phyloP scores from a whole-genome alignment of 2,329 filamentous ascomycete genomes.

The Trichoderma oligosporum region DNA sequence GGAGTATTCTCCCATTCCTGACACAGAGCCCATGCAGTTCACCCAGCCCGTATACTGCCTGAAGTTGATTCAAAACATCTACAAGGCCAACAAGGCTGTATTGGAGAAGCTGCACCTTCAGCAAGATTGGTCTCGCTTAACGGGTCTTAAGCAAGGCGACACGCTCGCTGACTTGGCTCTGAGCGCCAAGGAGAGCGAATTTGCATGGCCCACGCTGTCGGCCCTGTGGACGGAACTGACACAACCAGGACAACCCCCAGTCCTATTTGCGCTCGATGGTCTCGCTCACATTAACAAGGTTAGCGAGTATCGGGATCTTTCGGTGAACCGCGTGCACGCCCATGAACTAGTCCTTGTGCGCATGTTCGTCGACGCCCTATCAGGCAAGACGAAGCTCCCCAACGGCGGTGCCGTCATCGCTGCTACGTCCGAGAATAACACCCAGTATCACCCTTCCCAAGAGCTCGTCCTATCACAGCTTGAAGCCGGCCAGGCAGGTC shows the following conservation, averaged over 20 bases:
- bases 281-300: conserved; percentile 76
- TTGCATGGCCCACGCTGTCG: conserved; percentile 75
- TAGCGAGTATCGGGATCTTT: conserved; percentile 69
- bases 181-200: conserved; percentile 69
- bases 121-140: conserved; percentile 42
- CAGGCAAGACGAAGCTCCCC: conserved; percentile 51
- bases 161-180: conserved; percentile 66
- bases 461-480: conserved; percentile 62
- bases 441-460: conserved; percentile 60
- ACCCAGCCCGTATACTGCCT: conserved; percentile 75
- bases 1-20: conserved; percentile 69
- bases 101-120: conserved; percentile 51
- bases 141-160: conserved; percentile 49
- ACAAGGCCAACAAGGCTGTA: conserved; percentile 65
- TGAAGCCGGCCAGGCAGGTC: conserved; percentile 41
- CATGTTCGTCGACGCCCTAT: conserved; percentile 70
- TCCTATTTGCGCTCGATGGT: conserved; percentile 76
- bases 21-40: conserved; percentile 59
- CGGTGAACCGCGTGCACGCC: conserved; percentile 73
- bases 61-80: conserved; percentile 67
- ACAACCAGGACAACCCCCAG: conserved; percentile 48
- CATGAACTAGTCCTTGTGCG: conserved; percentile 76
- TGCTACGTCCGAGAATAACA: conserved; percentile 69
- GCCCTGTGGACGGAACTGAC: conserved; percentile 77
- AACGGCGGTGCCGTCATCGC: conserved; percentile 80